Percentiles rank a stretch among this genome's conserved stretches.
Conservation (phyloP, 2,329 filamentous ascomycete genomes). For the Botrytis galanthina region DNA sequence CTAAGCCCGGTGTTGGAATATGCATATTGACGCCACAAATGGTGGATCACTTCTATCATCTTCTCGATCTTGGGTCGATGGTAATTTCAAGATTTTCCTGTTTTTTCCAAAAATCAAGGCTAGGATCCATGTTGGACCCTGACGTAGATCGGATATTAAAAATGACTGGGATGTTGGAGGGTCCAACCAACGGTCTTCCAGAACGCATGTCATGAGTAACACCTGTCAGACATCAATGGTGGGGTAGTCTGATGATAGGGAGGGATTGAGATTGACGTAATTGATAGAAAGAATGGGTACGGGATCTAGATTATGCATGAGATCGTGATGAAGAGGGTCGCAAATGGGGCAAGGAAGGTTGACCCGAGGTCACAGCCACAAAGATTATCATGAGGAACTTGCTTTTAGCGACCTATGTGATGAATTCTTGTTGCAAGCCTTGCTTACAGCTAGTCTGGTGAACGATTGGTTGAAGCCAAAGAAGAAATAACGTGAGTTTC, state of each 20-base stretch:
- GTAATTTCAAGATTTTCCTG: slow-evolving; percentile 1
- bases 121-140: slow-evolving; percentile 12
- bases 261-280: slow-evolving; percentile 5
- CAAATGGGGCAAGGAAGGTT: slow-evolving; percentile 1
- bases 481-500: background rate
- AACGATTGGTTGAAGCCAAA: background rate
- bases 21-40: slow-evolving; percentile 15
- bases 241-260: background rate
- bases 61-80: background rate
- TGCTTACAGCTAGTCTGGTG: background rate
- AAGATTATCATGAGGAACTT: background rate
- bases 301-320: slow-evolving; percentile 5
- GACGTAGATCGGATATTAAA: slow-evolving; percentile 9
- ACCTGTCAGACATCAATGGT: background rate
- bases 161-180: background rate
- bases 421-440: background rate
- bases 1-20: background rate
- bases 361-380: slow-evolving; percentile 8
- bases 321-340: slow-evolving; percentile 7
- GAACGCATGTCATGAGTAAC: background rate
- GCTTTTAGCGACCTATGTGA: background rate
- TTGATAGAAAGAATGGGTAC: background rate
- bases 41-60: slow-evolving; percentile 3
- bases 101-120: slow-evolving; percentile 15
- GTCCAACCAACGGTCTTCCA: background rate